A percentile compares a stretch with the other conserved stretches of the same genome.
Conservation (phyloP, 2,329 filamentous ascomycete genomes). For the Bipolaris oryzae region DNA sequence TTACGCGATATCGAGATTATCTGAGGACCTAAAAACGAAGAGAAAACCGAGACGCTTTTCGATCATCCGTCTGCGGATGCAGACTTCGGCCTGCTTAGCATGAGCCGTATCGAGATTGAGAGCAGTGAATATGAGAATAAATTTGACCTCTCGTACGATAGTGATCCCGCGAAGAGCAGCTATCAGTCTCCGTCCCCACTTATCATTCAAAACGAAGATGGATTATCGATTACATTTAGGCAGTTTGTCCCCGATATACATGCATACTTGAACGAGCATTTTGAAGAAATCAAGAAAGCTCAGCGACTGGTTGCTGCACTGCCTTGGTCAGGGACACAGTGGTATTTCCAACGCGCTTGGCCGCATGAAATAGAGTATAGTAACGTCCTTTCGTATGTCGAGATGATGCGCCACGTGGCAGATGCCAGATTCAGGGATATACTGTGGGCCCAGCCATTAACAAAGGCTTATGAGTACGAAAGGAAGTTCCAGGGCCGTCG, state of each 20-base stretch:
- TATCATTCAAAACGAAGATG: conserved; percentile 12
- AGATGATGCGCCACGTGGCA: background rate
- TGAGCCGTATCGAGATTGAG: background rate
- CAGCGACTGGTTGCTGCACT: background rate
- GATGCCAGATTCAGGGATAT: background rate
- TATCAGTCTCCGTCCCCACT: conserved; percentile 12
- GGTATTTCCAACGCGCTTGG: background rate
- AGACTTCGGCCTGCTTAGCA: background rate
- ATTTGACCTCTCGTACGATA: too few relatives aligned
- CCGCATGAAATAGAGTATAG: background rate
- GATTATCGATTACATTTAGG: conserved; percentile 4
- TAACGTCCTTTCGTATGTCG: background rate
- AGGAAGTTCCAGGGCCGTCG: background rate
- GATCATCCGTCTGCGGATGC: conserved; percentile 1
- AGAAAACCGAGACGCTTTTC: conserved; percentile 4
- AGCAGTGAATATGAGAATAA: too few relatives aligned
- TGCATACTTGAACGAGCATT: background rate
- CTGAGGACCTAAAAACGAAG: background rate
- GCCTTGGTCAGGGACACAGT: background rate
- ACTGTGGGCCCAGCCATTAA: background rate
- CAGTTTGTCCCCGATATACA: conserved; percentile 17
- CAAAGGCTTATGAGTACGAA: background rate
- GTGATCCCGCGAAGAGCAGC: background rate
- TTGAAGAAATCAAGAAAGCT: background rate
- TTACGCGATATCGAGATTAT: conserved; percentile 10